Base-by-base conservation (phyloP, 148 eudicot genomes). In the Camellia granthamiana region DNA sequence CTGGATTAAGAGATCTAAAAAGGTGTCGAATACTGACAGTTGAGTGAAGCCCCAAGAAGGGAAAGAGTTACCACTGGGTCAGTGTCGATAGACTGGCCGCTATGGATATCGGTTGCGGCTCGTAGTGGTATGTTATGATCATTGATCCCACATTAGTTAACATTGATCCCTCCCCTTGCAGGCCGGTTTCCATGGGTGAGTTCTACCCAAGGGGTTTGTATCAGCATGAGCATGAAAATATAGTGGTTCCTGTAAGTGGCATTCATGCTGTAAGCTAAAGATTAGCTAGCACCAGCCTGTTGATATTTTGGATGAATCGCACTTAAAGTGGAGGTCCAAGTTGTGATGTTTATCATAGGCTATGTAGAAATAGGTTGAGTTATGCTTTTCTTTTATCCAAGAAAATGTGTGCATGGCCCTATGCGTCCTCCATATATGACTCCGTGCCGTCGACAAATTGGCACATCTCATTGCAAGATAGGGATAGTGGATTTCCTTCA, bases 381-480 rank as follows among this genome's bases (percentile, higher is more conserved):
- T n/a, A 47, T n/a, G 13, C 2, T 8, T 52, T 51, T 19, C 10
- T 13, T 10, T 10, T 51, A 2, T 23, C 16, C 15, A 19, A 3
- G 18, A 66, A 66, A 65, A 46, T 21, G 80, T 13, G 49, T 65
- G 58, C 79, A 77, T 51, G 72, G 61, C 71, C 69, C 56, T 14
- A 3, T 19, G 49, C 18, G 18, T 46, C 42, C 51, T 19, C 19
- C 52, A 51, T 67, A 78, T 4, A 0, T 21, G 47, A 49, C 5
- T 3, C 54, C 59, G 15, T 64, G 79, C 13, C 49, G 42, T 78
- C 54, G n/a, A 43, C 15, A 16, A 44, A 69, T 69, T n/a, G 49
- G 43, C 23, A 43, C 16, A 41, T 69, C 52, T 43, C 52, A 43
- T 69, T 69, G 72, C 23, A 69, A 41, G 21, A 69, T 2, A 3